A percentile compares a stretch with the other conserved stretches of the same genome.
phyloP scores from a whole-genome alignment of 169 alveolate species.

The Plasmodium gallinaceum region DNA sequence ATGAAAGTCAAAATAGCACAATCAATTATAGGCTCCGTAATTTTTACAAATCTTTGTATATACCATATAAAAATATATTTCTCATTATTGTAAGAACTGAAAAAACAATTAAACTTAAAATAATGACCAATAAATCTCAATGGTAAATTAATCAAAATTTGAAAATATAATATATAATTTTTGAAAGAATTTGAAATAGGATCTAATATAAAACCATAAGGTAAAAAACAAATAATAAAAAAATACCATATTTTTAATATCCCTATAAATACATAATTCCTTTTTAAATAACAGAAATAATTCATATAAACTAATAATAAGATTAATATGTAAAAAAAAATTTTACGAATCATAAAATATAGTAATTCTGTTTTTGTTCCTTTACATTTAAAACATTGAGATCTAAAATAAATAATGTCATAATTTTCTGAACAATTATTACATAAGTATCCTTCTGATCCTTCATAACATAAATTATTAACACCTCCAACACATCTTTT shows the following conservation, averaged over 20 bases:
- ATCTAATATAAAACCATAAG: slow-evolving; percentile 33
- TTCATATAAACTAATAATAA: slow-evolving; percentile 58
- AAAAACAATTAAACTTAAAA: slow-evolving; percentile 64
- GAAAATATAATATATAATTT: slow-evolving; percentile 40
- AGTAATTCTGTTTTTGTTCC: slow-evolving; percentile 37
- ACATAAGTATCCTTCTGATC: slow-evolving; percentile 87
- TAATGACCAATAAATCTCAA: slow-evolving; percentile 33
- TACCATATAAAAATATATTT: slow-evolving; percentile 68
- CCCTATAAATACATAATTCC: slow-evolving; percentile 60
- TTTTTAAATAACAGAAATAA: slow-evolving; percentile 74
- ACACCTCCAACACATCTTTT: slow-evolving; percentile 64
- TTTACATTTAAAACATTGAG: slow-evolving; percentile 67
- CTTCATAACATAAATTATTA: slow-evolving; percentile 77
- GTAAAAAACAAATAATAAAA: slow-evolving; percentile 66
- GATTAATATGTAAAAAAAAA: slow-evolving; percentile 48
- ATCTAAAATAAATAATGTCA: slow-evolving; percentile 43
- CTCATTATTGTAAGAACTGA: slow-evolving; percentile 17
- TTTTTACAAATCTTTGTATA: slow-evolving; percentile 69
- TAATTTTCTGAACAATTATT: slow-evolving; percentile 72
- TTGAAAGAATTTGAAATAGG: slow-evolving; percentile 9
- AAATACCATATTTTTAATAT: slow-evolving; percentile 75
- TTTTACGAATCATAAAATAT: slow-evolving; percentile 22
- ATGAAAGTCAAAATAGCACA: slow-evolving; percentile 19
- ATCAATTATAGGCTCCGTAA: slow-evolving; percentile 74
- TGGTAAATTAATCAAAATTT: slow-evolving; percentile 51